Evolutionary conservation across 2,329 filamentous ascomycete species (phyloP), one percentile per base, ranked within the genome.

Genomic region (Tolypocladium nubicola): DNA sequence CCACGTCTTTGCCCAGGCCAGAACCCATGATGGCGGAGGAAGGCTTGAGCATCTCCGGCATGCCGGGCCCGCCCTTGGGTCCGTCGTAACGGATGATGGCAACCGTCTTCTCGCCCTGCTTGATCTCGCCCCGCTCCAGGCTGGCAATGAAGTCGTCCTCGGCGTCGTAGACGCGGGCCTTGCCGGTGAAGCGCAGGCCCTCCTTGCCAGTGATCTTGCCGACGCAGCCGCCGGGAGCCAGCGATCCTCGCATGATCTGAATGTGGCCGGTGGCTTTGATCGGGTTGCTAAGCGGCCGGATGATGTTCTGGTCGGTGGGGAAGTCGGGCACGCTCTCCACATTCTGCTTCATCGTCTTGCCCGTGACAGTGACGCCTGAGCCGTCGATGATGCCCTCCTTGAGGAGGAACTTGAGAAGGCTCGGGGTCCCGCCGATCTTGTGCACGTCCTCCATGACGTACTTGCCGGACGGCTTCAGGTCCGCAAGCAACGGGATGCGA

Each of bases 161-260:
- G 62, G 90, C 89, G 73, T 96, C 81, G 71, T 91, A 96, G 61
- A 91, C 89, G 47, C 84, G 81, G 4, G 92, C 91, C 68, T 86
- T 89, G 59, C 91, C 91, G 14, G 80, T 85, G 73, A 96, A 96
- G 13, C 76, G 78, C 19, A 90, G 81, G n/a, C 92, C 91, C 73
- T 96, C 91, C 75, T 96, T 96, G 54, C 91, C 91, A 0, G 91
- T 96, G 71, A 96, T 96, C 75, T 96, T 96, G 60, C 90, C 91
- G 13, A 96, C 91, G 1, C 89, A 89, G 54, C 91, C 92, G 11
- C 86, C 87, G 2, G 91, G 92, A 0, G 92, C 90, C 41, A 96
- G 82, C 59, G 90, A 90, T 43, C 91, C 91, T 61, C 86, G 85
- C 37, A 96, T 80, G 63, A 96, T 95, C 76, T 95, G 89, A 61